These are phyloP conservation scores for Phanerochaete sordida DNA, from an alignment of 768 basidiomycete species.

Conservation along the genomic window DNA sequence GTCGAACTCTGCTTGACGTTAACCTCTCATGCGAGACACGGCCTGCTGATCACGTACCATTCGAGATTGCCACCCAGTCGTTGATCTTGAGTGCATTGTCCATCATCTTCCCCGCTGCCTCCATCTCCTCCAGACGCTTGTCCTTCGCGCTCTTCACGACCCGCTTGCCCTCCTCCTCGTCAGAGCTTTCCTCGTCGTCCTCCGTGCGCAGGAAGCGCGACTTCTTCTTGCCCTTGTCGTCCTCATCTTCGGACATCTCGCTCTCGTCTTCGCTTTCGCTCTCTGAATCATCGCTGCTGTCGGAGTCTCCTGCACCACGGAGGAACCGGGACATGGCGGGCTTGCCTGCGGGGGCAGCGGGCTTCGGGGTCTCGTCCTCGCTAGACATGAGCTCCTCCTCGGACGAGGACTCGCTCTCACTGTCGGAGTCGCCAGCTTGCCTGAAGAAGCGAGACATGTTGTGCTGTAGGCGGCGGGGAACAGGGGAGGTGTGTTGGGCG, in stretches of 20 bases:
- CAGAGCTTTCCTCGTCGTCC: constrained; percentile 42
- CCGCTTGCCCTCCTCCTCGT: constrained; percentile 66
- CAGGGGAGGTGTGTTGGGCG: not conserved
- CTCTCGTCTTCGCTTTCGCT: constrained; percentile 47
- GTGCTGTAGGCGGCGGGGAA: not conserved
- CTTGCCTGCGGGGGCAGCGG: constrained; percentile 41
- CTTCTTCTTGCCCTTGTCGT: constrained; percentile 37
- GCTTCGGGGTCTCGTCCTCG: constrained; percentile 62
- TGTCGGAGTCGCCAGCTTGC: constrained; percentile 80
- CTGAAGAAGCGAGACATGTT: constrained; percentile 89
- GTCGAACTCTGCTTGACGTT: constrained; percentile 76
- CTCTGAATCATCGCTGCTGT: constrained; percentile 48
- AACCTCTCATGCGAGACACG: not conserved
- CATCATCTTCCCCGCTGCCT: constrained; percentile 84
- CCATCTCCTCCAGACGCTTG: constrained; percentile 93
- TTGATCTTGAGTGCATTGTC: constrained; percentile 95
- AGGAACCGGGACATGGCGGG: constrained; percentile 79
- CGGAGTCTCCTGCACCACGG: constrained; percentile 56
- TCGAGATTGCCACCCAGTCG: constrained; percentile 92
- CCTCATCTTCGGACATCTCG: constrained; percentile 40
- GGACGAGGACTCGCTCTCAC: constrained; percentile 67
- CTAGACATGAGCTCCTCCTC: constrained; percentile 70
- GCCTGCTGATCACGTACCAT: constrained; percentile 48
- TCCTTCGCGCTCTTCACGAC: constrained; percentile 86
- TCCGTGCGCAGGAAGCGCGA: constrained; percentile 41